phyloP scores from a whole-genome alignment of 2,329 filamentous ascomycete genomes.

The Ophiobolus disseminans region DNA sequence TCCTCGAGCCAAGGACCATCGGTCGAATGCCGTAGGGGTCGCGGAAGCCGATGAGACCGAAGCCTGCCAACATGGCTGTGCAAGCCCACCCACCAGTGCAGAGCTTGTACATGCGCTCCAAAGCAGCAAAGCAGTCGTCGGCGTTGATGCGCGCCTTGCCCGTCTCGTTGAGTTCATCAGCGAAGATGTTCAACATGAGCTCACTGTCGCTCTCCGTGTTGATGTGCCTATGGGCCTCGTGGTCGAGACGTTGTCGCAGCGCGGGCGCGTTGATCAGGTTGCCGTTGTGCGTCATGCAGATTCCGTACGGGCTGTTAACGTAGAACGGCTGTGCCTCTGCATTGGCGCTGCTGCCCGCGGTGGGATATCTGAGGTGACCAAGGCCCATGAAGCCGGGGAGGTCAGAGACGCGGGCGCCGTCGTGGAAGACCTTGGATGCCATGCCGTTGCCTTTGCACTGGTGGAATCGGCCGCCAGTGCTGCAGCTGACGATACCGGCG shows the following conservation, averaged over 20 bases:
- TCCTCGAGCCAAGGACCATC: conserved; percentile 76
- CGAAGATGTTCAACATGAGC: conserved; percentile 87
- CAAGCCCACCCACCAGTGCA: conserved; percentile 81
- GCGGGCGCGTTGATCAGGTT: conserved; percentile 83
- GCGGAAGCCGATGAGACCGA: conserved; percentile 79
- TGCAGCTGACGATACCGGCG: conserved; percentile 80
- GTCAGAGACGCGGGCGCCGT: conserved; percentile 75
- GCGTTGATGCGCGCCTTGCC: conserved; percentile 81
- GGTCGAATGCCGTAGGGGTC: conserved; percentile 85
- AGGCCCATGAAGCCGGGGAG: conserved; percentile 87
- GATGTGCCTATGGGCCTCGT: conserved; percentile 82
- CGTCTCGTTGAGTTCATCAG: conserved; percentile 79
- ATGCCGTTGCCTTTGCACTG: conserved; percentile 92
- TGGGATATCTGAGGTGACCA: conserved; percentile 87
- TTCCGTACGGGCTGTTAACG: conserved; percentile 83
- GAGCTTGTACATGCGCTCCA: conserved; percentile 74
- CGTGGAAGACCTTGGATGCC: conserved; percentile 82
- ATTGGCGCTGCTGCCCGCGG: conserved; percentile 81
- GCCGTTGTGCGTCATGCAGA: conserved; percentile 83
- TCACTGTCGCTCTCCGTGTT: conserved; percentile 92
- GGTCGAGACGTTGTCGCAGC: conserved; percentile 74
- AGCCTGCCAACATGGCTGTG: conserved; percentile 82
- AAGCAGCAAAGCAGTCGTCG: conserved; percentile 76
- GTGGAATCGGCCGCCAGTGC: conserved; percentile 78
- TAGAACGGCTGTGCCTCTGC: conserved; percentile 93